phyloP scores from a whole-genome alignment of 1,284 basidiomycete species.

The Golubevia sp. region DNA sequence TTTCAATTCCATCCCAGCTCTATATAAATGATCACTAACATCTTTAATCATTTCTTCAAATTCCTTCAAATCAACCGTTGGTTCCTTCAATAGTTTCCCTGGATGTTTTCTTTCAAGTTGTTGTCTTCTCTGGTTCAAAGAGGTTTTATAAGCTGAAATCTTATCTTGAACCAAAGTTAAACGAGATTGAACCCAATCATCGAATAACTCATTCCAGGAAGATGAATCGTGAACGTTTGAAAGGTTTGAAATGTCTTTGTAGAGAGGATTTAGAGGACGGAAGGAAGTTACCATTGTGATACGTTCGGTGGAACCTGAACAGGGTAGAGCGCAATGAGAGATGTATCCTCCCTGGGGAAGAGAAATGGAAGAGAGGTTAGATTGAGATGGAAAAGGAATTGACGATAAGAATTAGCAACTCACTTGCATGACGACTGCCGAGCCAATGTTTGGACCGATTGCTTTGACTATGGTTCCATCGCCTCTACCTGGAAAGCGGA shows the following conservation, averaged over 20 bases:
- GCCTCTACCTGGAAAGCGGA: conserved; percentile 10
- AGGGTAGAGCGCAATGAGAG: conserved; percentile 36
- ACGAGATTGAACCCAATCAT: conserved; percentile 9
- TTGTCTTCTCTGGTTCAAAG: background rate
- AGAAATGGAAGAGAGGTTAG: no score
- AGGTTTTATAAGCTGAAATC: background rate
- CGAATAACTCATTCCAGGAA: conserved; percentile 13
- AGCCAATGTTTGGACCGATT: conserved; percentile 38
- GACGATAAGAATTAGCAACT: no score
- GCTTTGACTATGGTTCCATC: conserved; percentile 36
- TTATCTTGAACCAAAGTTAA: conserved; percentile 11
- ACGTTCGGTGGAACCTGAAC: conserved; percentile 28
- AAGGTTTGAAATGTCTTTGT: conserved; percentile 31
- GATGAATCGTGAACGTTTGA: conserved; percentile 25
- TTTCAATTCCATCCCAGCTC: no score
- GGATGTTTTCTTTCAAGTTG: conserved; percentile 3
- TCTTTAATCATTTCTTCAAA: background rate
- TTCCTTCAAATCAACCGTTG: conserved; percentile 11
- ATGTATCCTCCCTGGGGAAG: conserved; percentile 31
- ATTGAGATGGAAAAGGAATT: no score
- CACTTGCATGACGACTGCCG: conserved; percentile 30
- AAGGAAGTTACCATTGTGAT: conserved; percentile 53
- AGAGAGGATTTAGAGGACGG: conserved; percentile 26
- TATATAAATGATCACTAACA: background rate
- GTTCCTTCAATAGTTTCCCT: conserved; percentile 5